Percentiles rank a stretch among this genome's conserved stretches.
These are phyloP conservation scores for Cyphellophora attinorum DNA, from an alignment of 2,329 filamentous ascomycete species.

Conservation along the genomic window DNA sequence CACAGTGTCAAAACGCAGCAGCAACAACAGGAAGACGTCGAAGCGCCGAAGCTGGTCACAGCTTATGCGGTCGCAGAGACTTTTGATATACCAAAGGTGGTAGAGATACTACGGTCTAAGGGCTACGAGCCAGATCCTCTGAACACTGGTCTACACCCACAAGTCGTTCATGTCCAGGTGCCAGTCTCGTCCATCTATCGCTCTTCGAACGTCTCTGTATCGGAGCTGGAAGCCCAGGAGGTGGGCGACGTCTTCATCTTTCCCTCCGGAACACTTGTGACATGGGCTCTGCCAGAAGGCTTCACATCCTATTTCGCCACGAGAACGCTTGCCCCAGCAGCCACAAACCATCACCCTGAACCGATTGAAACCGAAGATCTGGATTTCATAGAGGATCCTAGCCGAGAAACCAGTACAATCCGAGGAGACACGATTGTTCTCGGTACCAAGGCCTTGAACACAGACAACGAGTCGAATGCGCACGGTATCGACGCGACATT, in stretches of 20 bases:
- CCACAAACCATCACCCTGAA: slow-evolving; percentile 61
- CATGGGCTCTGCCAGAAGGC: slow-evolving; percentile 76
- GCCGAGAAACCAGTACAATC: slow-evolving; percentile 64
- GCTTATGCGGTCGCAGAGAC: slow-evolving; percentile 61
- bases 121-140: slow-evolving; percentile 56
- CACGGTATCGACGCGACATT: slow-evolving; percentile 53
- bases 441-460: slow-evolving; percentile 53
- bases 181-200: slow-evolving; percentile 36
- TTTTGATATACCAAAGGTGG: slow-evolving; percentile 51
- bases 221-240: slow-evolving; percentile 32
- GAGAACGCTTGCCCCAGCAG: slow-evolving; percentile 63
- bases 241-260: slow-evolving; percentile 90
- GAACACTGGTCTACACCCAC: slow-evolving; percentile 52
- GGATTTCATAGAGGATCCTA: slow-evolving; percentile 70
- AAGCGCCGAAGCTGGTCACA: slow-evolving; percentile 39
- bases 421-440: slow-evolving; percentile 82
- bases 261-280: slow-evolving; percentile 84
- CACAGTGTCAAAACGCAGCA: slow-evolving; percentile 22
- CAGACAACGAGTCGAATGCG: slow-evolving; percentile 5
- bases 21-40: slow-evolving; percentile 27
- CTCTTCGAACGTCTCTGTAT: slow-evolving; percentile 29
- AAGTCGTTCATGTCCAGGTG: slow-evolving; percentile 53
- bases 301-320: slow-evolving; percentile 62
- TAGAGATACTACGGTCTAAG: slow-evolving; percentile 46
- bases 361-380: slow-evolving; percentile 79